phyloP scores from a whole-genome alignment of 768 basidiomycete genomes.

The Gloeopeniophorella convolvens region DNA sequence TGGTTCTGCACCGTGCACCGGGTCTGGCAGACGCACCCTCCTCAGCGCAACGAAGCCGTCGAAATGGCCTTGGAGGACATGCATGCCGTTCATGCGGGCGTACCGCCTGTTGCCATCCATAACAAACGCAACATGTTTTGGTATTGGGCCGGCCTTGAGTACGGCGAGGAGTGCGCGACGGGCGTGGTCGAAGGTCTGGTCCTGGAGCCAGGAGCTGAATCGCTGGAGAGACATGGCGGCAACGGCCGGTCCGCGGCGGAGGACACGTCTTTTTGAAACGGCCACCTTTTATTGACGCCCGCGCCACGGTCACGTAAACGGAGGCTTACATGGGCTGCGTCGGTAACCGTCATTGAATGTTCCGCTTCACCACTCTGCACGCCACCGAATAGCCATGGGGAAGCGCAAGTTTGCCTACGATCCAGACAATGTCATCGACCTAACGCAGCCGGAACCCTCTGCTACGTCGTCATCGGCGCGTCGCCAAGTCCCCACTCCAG shows the following conservation, averaged over 20 bases:
- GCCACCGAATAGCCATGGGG: constrained; percentile 13
- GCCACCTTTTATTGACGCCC: too few relatives aligned
- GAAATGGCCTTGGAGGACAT: constrained; percentile 72
- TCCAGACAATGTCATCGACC: constrained; percentile 5
- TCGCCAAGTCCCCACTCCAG: constrained; percentile 6
- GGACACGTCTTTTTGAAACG: not conserved
- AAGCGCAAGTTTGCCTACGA: constrained; percentile 22
- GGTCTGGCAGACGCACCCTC: constrained; percentile 45
- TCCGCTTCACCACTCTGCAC: not conserved
- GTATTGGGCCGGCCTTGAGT: constrained; percentile 78
- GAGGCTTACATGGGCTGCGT: too few relatives aligned
- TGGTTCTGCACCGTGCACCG: not conserved
- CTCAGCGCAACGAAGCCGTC: constrained; percentile 79
- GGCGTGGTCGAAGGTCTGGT: constrained; percentile 21
- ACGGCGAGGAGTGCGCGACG: constrained; percentile 53
- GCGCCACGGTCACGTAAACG: too few relatives aligned
- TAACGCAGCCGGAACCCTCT: not conserved
- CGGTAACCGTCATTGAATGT: too few relatives aligned
- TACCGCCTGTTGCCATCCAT: constrained; percentile 98
- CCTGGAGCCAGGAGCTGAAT: constrained; percentile 22
- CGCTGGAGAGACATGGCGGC: constrained; percentile 21
- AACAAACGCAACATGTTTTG: constrained; percentile 86
- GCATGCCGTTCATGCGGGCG: constrained; percentile 60
- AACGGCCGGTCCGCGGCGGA: constrained; percentile 4
- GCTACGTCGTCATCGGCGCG: not conserved